A percentile compares a stretch with the other conserved stretches of the same genome.
Evolutionary conservation across 106 monocot species (phyloP).

Genomic region (Allium sativum): DNA sequence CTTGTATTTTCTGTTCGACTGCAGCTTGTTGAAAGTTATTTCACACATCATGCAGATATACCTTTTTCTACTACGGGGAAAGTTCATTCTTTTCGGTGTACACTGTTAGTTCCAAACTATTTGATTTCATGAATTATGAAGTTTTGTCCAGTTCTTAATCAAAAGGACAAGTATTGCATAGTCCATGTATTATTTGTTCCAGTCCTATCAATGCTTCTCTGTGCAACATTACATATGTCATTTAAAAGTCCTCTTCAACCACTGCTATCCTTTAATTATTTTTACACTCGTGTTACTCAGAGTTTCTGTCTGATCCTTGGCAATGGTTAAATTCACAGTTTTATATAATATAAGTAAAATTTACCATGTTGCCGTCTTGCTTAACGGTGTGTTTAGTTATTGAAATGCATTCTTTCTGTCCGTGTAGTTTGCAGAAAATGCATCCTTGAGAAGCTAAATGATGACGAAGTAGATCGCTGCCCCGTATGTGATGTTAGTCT

Average conservation of each 20-base stretch:
- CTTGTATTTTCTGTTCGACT: background rate
- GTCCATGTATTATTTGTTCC: no score
- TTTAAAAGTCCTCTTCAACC: background rate
- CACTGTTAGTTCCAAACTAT: no score
- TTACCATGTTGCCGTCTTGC: background rate
- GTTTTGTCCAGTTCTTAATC: background rate
- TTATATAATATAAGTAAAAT: no score
- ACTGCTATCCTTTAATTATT: background rate
- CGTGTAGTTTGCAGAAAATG: slow-evolving; percentile 23
- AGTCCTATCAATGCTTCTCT: background rate
- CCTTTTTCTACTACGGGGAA: background rate
- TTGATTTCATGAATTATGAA: background rate
- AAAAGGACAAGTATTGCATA: background rate
- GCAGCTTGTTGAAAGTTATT: background rate
- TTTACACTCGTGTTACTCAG: background rate
- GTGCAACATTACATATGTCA: background rate
- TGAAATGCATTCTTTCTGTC: background rate
- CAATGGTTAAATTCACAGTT: no score
- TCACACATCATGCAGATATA: background rate
- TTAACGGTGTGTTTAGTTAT: background rate
- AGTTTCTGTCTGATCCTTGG: no score
- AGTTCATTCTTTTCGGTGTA: background rate
- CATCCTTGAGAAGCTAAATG: slow-evolving; percentile 16
- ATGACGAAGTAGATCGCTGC: slow-evolving; percentile 20
- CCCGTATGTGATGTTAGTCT: slow-evolving; percentile 20